These are phyloP conservation scores for Durotheca rogersii DNA, from an alignment of 495 filamentous ascomycete genomes.

Conservation along the genomic window DNA sequence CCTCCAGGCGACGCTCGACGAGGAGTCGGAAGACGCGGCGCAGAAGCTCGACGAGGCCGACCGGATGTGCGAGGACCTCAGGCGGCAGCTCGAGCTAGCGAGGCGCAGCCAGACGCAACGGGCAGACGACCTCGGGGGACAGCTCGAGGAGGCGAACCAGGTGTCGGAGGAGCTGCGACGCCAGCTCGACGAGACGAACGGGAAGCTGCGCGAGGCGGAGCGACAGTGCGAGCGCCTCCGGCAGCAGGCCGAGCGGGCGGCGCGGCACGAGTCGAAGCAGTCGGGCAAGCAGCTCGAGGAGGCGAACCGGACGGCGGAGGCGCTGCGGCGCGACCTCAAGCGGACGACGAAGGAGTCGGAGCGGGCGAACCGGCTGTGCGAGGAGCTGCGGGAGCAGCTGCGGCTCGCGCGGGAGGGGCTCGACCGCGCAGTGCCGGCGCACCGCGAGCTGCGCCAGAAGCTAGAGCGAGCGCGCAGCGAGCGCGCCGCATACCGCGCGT, in stretches of 20 bases:
- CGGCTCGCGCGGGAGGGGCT: slow-evolving; percentile 27
- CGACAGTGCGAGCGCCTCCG: slow-evolving; percentile 46
- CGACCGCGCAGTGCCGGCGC: slow-evolving; percentile 24
- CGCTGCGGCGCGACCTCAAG: slow-evolving; percentile 46
- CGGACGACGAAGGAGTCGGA: slow-evolving; percentile 32
- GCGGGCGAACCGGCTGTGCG: slow-evolving; percentile 24
- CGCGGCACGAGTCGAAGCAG: slow-evolving; percentile 54
- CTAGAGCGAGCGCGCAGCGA: slow-evolving; percentile 49
- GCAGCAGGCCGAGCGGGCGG: slow-evolving; percentile 43
- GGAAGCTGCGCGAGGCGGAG: slow-evolving; percentile 44
- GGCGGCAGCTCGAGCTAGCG: slow-evolving; percentile 48
- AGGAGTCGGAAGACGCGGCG: slow-evolving; percentile 67
- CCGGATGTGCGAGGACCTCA: slow-evolving; percentile 52
- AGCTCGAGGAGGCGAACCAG: slow-evolving; percentile 73
- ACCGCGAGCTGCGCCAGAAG: slow-evolving; percentile 42
- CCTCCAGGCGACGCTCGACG: slow-evolving; percentile 70
- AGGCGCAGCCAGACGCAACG: slow-evolving; percentile 45
- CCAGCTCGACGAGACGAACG: slow-evolving; percentile 48
- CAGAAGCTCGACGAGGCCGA: slow-evolving; percentile 51
- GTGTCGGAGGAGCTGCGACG: slow-evolving; percentile 65
- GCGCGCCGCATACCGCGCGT: slow-evolving; percentile 45
- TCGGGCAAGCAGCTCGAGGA: slow-evolving; percentile 46
- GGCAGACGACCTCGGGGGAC: slow-evolving; percentile 55
- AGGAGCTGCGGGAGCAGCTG: slow-evolving; percentile 28
- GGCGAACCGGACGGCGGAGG: slow-evolving; percentile 48